Conservation (phyloP, 2,329 filamentous ascomycete genomes). For the Cordyceps tenuipes region DNA sequence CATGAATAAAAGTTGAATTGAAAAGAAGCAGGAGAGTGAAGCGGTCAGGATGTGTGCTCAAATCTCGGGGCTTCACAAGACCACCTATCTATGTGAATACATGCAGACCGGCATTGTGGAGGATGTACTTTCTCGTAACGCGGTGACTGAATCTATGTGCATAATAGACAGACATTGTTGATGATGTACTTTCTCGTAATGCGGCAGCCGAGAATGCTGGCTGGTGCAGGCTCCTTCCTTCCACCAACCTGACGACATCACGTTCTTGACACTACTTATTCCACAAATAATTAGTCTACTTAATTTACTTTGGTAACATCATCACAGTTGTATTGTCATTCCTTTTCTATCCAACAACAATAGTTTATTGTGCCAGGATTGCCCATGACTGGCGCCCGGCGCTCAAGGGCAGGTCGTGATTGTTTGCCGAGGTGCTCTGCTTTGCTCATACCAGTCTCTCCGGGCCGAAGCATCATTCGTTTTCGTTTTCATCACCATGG, state of each 20-base stretch:
- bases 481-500: neutral
- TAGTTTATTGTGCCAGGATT: neutral
- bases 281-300: neutral
- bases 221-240: neutral
- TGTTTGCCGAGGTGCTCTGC: neutral
- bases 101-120: no score
- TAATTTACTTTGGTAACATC: neutral
- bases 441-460: neutral
- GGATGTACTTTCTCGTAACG: neutral
- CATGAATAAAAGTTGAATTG: constrained; percentile 11
- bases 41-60: neutral
- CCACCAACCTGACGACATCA: neutral
- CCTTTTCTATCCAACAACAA: neutral
- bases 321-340: constrained; percentile 4
- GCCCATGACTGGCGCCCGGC: neutral
- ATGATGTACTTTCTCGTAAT: neutral
- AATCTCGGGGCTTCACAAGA: neutral
- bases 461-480: no score
- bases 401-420: neutral
- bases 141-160: no score
- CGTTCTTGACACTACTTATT: neutral
- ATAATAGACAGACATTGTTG: no score
- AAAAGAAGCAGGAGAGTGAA: neutral
- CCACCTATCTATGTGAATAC: no score
- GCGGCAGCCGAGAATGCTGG: neutral